phyloP scores from a whole-genome alignment of 345 rosid genomes.

The Eucalyptus pauciflora region DNA sequence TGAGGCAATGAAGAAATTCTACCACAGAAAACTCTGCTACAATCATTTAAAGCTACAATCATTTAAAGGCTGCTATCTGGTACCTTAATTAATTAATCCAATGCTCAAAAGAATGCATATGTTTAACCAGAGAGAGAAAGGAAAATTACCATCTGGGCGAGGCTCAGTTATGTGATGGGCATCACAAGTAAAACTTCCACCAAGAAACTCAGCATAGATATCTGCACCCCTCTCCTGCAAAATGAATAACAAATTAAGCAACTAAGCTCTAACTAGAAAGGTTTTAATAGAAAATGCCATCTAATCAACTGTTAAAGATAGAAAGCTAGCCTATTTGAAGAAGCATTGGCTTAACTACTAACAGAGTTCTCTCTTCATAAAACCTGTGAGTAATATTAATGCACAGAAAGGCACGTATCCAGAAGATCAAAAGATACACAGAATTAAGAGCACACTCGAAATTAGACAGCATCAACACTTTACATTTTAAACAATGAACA shows the following conservation, averaged over 20 bases:
- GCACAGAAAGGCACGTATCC: background rate
- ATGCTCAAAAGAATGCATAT: background rate
- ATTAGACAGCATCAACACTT: background rate
- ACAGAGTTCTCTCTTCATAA: background rate
- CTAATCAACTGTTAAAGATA: background rate
- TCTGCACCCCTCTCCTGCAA: slow-evolving; percentile 79
- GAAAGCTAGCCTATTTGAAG: background rate
- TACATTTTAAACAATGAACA: background rate
- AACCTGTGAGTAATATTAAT: background rate
- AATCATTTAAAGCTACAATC: background rate
- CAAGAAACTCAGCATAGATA: slow-evolving; percentile 87
- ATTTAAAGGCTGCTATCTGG: background rate
- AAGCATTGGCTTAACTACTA: background rate
- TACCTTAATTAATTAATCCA: background rate
- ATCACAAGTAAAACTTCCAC: slow-evolving; percentile 95
- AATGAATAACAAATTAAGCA: background rate
- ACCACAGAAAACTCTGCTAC: background rate
- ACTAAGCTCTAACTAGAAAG: background rate
- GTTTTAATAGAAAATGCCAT: background rate
- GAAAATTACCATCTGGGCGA: slow-evolving; percentile 53
- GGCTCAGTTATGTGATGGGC: slow-evolving; percentile 99
- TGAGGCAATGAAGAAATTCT: background rate
- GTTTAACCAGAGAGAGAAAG: background rate
- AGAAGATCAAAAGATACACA: background rate
- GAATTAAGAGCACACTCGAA: background rate